Evolutionary conservation across 1,284 basidiomycete species (phyloP).

Genomic region (Veloporphyrellus conicus): DNA sequence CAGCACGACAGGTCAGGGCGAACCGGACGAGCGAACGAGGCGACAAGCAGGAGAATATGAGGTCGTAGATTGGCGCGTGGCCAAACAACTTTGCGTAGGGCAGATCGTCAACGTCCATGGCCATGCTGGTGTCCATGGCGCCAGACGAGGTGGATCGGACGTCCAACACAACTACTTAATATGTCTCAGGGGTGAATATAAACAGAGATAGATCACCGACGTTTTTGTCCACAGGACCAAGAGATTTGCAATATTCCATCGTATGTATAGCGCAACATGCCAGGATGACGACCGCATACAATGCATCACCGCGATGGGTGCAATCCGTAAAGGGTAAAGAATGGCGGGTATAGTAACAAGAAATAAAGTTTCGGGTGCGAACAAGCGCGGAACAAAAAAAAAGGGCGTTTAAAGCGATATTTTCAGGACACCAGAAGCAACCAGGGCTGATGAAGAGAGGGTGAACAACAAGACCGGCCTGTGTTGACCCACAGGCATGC

Average conservation of each 20-base stretch:
- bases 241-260: conserved; percentile 13
- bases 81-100: conserved; percentile 9
- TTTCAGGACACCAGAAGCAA: neutral
- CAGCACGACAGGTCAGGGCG: conserved; percentile 16
- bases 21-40: conserved; percentile 17
- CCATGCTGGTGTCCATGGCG: neutral
- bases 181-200: neutral
- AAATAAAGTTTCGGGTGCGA: conserved; percentile 1
- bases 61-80: conserved; percentile 21
- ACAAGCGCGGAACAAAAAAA: conserved; percentile 4
- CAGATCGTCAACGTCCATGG: neutral
- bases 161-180: too few relatives aligned
- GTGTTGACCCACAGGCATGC: conserved; percentile 17
- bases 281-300: conserved; percentile 28
- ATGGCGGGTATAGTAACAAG: conserved; percentile 27
- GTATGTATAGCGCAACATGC: conserved; percentile 24
- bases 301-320: conserved; percentile 9
- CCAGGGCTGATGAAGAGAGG: neutral
- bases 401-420: conserved; percentile 1
- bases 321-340: conserved; percentile 9
- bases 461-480: conserved; percentile 29
- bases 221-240: conserved; percentile 16
- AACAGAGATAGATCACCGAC: neutral
- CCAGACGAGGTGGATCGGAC: too few relatives aligned
- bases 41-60: conserved; percentile 14